Evolutionary conservation across 2,329 filamentous ascomycete genomes (phyloP).

Genomic region (Cytospora paraplurivora): DNA sequence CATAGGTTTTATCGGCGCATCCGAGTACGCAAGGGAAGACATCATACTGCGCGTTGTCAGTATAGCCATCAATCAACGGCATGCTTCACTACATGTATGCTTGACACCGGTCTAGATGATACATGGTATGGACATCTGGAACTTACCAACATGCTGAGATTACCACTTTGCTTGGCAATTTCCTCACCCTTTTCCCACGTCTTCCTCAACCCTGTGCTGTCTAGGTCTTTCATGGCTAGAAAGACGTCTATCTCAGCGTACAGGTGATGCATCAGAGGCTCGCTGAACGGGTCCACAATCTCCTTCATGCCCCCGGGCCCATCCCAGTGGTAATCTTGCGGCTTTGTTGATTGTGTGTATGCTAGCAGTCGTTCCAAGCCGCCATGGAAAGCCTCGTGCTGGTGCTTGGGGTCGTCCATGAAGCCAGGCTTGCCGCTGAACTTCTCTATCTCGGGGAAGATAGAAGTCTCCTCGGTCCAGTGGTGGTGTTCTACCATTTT

Average conservation of each 20-base stretch:
- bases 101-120: too few species aligned
- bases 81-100: too few species aligned
- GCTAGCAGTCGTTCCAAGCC: conserved; percentile 34
- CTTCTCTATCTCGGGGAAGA: conserved; percentile 41
- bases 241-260: conserved; percentile 36
- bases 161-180: conserved; percentile 28
- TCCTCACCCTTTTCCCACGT: conserved; percentile 29
- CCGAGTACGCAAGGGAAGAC: conserved; percentile 34
- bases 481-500: conserved; percentile 42
- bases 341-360: conserved; percentile 34
- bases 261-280: conserved; percentile 34
- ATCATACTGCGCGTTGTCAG: conserved; percentile 26
- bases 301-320: conserved; percentile 34
- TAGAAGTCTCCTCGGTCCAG: conserved; percentile 37
- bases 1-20: conserved; percentile 34
- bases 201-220: conserved; percentile 29
- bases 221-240: conserved; percentile 31
- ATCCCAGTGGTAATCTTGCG: conserved; percentile 33
- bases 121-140: too few species aligned
- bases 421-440: conserved; percentile 35
- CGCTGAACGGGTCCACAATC: conserved; percentile 33
- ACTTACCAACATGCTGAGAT: conserved; percentile 23
- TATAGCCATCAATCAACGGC: too few species aligned
- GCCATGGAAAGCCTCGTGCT: conserved; percentile 39
- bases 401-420: conserved; percentile 39